A percentile compares a stretch with the other conserved stretches of the same genome.
Conservation (phyloP, 306 rosid genomes). For the Spatholobus suberectus region DNA sequence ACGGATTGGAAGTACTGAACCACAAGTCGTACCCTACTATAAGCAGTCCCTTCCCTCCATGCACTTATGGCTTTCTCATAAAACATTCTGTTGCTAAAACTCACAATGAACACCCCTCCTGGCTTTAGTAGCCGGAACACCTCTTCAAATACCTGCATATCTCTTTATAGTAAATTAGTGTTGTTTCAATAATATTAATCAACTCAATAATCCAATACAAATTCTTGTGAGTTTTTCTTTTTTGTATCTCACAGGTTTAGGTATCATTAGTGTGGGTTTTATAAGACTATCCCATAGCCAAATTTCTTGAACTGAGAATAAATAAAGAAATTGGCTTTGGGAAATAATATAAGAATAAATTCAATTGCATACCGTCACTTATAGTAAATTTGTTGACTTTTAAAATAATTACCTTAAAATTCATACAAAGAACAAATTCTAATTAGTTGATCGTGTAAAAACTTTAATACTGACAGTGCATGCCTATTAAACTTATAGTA, state of each 20-base stretch:
- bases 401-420: too few relatives aligned
- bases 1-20: conserved; percentile 84
- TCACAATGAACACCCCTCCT: conserved; percentile 85
- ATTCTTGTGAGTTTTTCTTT: neutral
- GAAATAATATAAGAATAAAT: neutral
- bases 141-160: conserved; percentile 79
- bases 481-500: neutral
- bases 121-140: conserved; percentile 75
- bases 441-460: too few relatives aligned
- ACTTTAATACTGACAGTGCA: too few relatives aligned
- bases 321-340: neutral
- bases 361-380: too few relatives aligned
- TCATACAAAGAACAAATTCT: too few relatives aligned
- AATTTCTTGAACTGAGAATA: neutral
- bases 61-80: conserved; percentile 81
- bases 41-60: conserved; percentile 82
- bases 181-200: neutral
- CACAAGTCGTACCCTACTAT: conserved; percentile 74
- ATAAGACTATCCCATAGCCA: neutral
- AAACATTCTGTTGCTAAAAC: conserved; percentile 90
- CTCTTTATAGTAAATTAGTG: neutral
- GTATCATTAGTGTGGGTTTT: neutral
- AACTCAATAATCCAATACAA: neutral
- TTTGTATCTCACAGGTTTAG: too few relatives aligned
- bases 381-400: neutral